Conservation (phyloP, 106 monocot genomes). For the Acanthochlamys bracteata region DNA sequence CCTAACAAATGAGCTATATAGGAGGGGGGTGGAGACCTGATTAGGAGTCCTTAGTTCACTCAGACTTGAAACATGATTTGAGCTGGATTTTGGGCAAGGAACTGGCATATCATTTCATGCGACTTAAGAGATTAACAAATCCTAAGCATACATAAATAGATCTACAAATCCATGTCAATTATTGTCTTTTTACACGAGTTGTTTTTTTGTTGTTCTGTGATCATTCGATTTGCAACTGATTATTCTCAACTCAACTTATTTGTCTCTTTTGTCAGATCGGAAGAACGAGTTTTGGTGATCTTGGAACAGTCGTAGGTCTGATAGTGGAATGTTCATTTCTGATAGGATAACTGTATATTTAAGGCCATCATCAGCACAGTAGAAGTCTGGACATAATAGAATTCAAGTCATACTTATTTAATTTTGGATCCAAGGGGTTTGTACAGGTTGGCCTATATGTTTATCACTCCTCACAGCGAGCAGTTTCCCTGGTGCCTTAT, state of each 20-base stretch:
- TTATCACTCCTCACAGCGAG: no score
- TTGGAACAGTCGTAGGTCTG: neutral
- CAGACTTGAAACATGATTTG: no score
- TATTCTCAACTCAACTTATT: neutral
- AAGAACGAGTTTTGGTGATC: neutral
- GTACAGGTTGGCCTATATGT: neutral
- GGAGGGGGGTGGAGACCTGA: no score
- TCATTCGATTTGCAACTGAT: neutral
- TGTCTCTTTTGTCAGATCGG: conserved; percentile 3
- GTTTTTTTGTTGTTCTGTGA: neutral
- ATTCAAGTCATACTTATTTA: neutral
- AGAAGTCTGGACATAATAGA: neutral
- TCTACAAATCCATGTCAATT: no score
- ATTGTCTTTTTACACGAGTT: neutral
- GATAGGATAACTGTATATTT: conserved; percentile 11
- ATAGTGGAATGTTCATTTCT: neutral
- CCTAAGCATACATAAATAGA: no score
- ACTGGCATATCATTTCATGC: no score
- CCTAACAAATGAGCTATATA: no score
- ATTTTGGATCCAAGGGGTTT: neutral
- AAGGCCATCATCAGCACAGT: conserved; percentile 1
- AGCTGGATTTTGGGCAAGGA: no score
- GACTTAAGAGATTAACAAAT: no score
- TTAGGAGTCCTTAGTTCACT: no score
- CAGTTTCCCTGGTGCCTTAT: neutral